Evolutionary conservation across 1,139 yeast species (phyloP).

Genomic region (Zygosaccharomyces pseudobailii): DNA sequence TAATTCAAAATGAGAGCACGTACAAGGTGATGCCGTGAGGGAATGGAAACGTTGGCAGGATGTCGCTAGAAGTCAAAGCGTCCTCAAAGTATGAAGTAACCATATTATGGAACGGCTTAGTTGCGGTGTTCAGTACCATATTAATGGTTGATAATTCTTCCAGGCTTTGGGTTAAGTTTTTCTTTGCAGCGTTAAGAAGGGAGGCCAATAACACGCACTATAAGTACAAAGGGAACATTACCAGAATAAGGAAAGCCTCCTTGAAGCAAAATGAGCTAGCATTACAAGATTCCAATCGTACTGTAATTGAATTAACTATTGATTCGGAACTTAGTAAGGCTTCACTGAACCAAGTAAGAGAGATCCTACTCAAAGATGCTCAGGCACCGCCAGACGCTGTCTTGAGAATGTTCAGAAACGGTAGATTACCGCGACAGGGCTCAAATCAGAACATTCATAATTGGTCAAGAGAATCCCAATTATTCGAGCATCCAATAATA

Average conservation of each 20-base stretch:
- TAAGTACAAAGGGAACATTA: slow-evolving; percentile 13
- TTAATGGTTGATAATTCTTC: slow-evolving; percentile 1
- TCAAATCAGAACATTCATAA: not conserved
- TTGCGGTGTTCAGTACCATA: not conserved
- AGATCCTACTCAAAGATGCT: slow-evolving; percentile 7
- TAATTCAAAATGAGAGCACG: too few relatives aligned
- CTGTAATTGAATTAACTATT: slow-evolving; percentile 1
- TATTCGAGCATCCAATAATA: slow-evolving; percentile 6
- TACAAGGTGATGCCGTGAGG: too few relatives aligned
- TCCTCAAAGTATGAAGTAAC: too few relatives aligned
- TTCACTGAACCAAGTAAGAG: slow-evolving; percentile 1
- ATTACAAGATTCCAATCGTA: not conserved
- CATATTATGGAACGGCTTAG: too few relatives aligned
- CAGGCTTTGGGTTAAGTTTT: slow-evolving; percentile 12
- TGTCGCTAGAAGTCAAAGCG: too few relatives aligned
- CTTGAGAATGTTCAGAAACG: not conserved
- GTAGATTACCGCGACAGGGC: not conserved
- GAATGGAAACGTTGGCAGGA: too few relatives aligned
- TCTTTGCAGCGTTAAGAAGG: slow-evolving; percentile 16
- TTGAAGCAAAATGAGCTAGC: not conserved
- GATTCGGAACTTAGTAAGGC: not conserved
- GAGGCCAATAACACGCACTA: slow-evolving; percentile 13
- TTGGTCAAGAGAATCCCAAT: slow-evolving; percentile 9
- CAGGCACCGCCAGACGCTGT: slow-evolving; percentile 2
- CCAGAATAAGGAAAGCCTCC: slow-evolving; percentile 7